Evolutionary conservation across 2,329 filamentous ascomycete species (phyloP), one percentile per base, ranked within the genome.

Genomic region (Aspergillus ibericus): DNA sequence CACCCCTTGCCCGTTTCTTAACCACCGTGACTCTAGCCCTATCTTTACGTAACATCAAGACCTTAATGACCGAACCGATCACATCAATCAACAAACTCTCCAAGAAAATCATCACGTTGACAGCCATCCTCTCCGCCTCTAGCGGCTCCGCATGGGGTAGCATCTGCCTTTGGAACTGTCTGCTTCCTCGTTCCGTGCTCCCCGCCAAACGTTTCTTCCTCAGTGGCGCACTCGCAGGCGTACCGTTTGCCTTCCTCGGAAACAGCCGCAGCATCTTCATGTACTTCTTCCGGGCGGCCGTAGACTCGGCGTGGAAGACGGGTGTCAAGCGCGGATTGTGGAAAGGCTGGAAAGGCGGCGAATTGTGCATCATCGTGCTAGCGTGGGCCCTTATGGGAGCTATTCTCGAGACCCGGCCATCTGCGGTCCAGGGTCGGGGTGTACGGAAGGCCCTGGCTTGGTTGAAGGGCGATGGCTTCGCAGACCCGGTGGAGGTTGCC

Each of bases 291-390:
- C 83, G 93, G 2, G 79, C 88, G n/a, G 92, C 89, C 59, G 81
- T 96, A 29, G 90, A 96, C 72, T 91, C 86, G 36, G 75, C 92
- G 47, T 98, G 92, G 91, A 96, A 96, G 80, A 91, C 96, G 0
- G 92, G 93, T n/a, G 85, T 90, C 56, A 98, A 98, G 85, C 82
- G 88, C 34, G 85, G 91, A 1, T 92, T 92, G 86, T 96, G 93
- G 92, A 86, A 84, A 63, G 91, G 91, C 10, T 83, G 95, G 72
- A 85, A 83, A 68, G 90, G 91, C 36, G 92, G 92, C 0, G 93
- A 98, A 75, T 85, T 97, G 5, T 85, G 89, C 78, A 79, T 98
- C 3, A 93, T 98, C 70, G 89, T 93, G 15, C 75, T 86, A 16
- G 90, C 91, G 49, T 81, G 96, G 76, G 90, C 91, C 67, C 75